phyloP scores from a whole-genome alignment of 805 yeast species.

The Lipomyces kockii region DNA sequence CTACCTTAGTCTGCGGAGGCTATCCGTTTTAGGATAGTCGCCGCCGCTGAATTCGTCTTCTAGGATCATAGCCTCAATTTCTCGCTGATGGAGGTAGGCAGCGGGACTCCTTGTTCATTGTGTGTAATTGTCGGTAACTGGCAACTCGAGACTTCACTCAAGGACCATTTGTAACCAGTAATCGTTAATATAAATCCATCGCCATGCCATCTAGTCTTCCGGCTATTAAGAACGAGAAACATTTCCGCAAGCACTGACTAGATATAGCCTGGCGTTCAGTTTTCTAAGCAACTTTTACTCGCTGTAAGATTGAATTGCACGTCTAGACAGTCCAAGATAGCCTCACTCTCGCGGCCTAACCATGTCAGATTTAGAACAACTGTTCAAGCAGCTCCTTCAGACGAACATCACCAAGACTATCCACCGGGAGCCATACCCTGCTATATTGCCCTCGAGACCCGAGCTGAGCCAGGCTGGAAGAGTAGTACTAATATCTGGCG shows the following conservation, averaged over 20 bases:
- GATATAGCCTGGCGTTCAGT: background rate
- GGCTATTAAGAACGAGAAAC: background rate
- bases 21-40: no score
- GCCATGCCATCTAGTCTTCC: no score
- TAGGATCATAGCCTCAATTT: no score
- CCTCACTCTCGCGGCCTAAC: constrained; percentile 1
- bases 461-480: constrained; percentile 7
- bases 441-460: constrained; percentile 9
- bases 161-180: background rate
- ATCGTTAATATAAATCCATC: constrained; percentile 2
- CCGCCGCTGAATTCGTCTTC: no score
- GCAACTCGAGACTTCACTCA: no score
- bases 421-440: constrained; percentile 6
- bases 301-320: background rate
- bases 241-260: background rate
- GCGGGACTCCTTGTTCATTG: no score
- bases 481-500: background rate
- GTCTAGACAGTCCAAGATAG: background rate
- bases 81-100: no score
- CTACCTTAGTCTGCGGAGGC: no score
- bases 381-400: background rate
- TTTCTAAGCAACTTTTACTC: background rate
- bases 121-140: no score
- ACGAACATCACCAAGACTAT: background rate
- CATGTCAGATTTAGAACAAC: background rate